Conservation (phyloP, 148 eudicot genomes). For the Gaultheria prostrata region DNA sequence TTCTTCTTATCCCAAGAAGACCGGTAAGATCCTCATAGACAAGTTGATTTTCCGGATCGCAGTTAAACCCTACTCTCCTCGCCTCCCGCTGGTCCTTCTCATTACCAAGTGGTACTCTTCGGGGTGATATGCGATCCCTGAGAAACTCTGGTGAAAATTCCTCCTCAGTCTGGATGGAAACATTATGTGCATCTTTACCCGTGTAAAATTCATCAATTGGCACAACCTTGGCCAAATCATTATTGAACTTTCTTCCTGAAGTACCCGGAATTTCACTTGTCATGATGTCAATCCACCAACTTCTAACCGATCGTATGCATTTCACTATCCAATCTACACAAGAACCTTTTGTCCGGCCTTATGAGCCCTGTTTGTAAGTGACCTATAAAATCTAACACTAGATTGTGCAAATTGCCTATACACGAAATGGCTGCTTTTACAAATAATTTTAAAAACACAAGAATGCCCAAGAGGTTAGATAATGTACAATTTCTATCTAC, state of each 20-base stretch:
- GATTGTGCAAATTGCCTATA: background rate
- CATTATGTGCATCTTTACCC: constrained; percentile 38
- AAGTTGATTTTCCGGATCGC: constrained; percentile 34
- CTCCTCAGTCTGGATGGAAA: constrained; percentile 86
- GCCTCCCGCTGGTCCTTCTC: constrained; percentile 35
- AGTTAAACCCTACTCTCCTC: constrained; percentile 26
- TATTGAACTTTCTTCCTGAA: constrained; percentile 31
- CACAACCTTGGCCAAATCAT: constrained; percentile 24
- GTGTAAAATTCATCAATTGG: constrained; percentile 27
- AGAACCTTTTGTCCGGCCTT: background rate
- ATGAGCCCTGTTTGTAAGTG: background rate
- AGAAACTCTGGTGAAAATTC: constrained; percentile 81
- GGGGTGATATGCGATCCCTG: constrained; percentile 57
- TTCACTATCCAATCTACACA: background rate
- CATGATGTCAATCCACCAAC: constrained; percentile 35
- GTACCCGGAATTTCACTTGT: constrained; percentile 38
- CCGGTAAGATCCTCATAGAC: constrained; percentile 54
- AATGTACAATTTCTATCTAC: background rate
- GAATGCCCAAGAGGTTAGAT: background rate
- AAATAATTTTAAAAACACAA: background rate
- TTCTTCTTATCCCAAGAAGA: constrained; percentile 45
- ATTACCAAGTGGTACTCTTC: constrained; percentile 21
- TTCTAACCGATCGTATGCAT: background rate
- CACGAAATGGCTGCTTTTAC: background rate
- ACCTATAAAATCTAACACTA: background rate